Percentiles rank a stretch among this genome's conserved stretches.
Evolutionary conservation across 176 grass and related monocot species (phyloP).

Genomic region (Aegilops speltoides): DNA sequence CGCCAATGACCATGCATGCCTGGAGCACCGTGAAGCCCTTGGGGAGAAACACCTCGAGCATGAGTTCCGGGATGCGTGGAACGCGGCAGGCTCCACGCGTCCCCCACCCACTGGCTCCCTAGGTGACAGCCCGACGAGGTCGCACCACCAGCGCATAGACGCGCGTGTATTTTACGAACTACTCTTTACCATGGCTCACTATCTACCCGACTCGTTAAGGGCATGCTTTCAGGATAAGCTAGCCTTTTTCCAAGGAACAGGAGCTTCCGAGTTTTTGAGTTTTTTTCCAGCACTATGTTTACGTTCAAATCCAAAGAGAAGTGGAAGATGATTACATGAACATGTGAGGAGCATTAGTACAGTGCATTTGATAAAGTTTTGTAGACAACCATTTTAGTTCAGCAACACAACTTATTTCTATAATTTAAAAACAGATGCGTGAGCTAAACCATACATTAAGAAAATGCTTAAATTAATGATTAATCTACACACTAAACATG

Average conservation of each 20-base stretch:
- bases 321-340: neutral
- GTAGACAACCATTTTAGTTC: neutral
- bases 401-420: neutral
- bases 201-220: neutral
- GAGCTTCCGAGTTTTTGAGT: neutral
- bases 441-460: neutral
- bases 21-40: too few species aligned
- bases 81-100: too few species aligned
- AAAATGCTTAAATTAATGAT: constrained; percentile 1
- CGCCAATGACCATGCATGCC: too few species aligned
- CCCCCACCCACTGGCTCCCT: too few species aligned
- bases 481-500: neutral
- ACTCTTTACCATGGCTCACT: neutral
- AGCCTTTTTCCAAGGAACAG: neutral
- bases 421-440: neutral
- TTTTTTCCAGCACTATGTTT: neutral
- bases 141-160: too few species aligned
- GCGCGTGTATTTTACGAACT: neutral
- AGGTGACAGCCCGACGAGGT: too few species aligned
- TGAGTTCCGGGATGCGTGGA: too few species aligned
- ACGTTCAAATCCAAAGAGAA: neutral
- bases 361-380: neutral
- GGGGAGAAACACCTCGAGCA: too few species aligned
- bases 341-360: neutral
- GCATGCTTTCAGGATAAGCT: neutral